Evolutionary conservation across 306 rosid genomes (phyloP), one percentile per base, ranked within the genome.

Genomic region (Biancaea sappan): DNA sequence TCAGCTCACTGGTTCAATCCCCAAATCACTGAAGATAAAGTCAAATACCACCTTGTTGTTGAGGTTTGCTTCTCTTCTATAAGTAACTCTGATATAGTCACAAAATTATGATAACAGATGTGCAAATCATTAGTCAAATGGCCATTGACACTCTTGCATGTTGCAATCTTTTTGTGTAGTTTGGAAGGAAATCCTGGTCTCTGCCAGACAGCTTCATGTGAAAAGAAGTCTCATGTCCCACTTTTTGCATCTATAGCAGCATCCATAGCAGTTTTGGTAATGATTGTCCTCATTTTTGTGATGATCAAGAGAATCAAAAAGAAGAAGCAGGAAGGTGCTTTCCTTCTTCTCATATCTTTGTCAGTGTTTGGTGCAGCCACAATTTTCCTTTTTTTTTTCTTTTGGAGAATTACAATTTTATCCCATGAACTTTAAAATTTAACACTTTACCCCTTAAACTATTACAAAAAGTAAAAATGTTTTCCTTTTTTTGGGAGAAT

Each of bases 1-100:
- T 61, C 71, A 71, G 28, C 70, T 81, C 28, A 56, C 65, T 0
- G 81, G 85, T 29, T 2, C 64, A 29, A 29, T 76, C 57, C 85
- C 85, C 3, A 41, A 71, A 66, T 75, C 66, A 47, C 72, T 81
- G 9, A 58, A 46, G 52, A 28, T 50, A 48, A 81, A 37, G 44
- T 32, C 79, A 24, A 8, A 31, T 35, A 8, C n/a, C 13, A 9
- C 56, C 32, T 54, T 81, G 26, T 16, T 19, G 44, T 63, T 75
- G 28, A 81, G 72, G 79, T 79, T 6, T 5, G 19, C 18, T 15
- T 1, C 4, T 44, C 1, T 44, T 2, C 19, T 15, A 12, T 2
- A 6, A 10, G 10, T 1, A 37, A 37, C 12, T 37, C 43, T 37
- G 0, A 8, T 10, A 41, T n/a, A n/a, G n/a, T n/a, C n/a, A n/a